Evolutionary conservation across 805 yeast genomes (phyloP).

Genomic region (Candida boleticola): DNA sequence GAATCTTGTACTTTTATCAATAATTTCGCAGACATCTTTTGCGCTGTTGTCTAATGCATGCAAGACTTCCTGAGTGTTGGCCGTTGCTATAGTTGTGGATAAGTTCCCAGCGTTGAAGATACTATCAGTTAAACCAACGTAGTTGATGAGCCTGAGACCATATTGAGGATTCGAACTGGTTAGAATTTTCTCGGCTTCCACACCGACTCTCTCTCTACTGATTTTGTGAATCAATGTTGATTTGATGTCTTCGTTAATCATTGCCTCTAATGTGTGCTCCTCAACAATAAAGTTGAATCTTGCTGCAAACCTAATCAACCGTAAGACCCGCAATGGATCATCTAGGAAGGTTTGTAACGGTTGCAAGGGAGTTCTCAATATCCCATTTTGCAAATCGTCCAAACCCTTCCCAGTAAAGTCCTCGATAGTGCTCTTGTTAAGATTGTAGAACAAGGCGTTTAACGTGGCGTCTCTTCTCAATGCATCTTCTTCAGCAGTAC

Average conservation of each 20-base stretch:
- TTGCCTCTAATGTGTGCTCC: conserved; percentile 54
- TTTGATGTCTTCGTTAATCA: conserved; percentile 60
- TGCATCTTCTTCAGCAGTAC: conserved; percentile 92
- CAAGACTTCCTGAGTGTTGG: conserved; percentile 15
- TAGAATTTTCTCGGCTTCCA: conserved; percentile 78
- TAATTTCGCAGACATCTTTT: conserved; percentile 13
- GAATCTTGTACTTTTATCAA: conserved; percentile 21
- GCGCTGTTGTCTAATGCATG: conserved; percentile 14
- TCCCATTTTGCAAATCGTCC: conserved; percentile 63
- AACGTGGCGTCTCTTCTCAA: conserved; percentile 91
- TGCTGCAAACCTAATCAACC: conserved; percentile 84
- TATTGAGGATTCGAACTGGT: conserved; percentile 57
- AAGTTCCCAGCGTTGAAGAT: conserved; percentile 48
- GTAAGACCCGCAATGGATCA: conserved; percentile 87
- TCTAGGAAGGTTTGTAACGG: conserved; percentile 86
- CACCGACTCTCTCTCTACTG: conserved; percentile 87
- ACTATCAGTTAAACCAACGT: conserved; percentile 52
- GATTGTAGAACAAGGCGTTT: conserved; percentile 87
- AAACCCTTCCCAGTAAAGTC: conserved; percentile 82
- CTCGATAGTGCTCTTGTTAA: conserved; percentile 66
- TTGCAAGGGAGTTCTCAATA: conserved; percentile 83
- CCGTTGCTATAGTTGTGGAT: conserved; percentile 13
- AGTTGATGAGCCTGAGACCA: conserved; percentile 60
- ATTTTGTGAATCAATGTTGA: conserved; percentile 66
- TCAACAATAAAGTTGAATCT: conserved; percentile 71